Evolutionary conservation across 1,284 basidiomycete genomes (phyloP).

Genomic region (Psilocybe mexicana): DNA sequence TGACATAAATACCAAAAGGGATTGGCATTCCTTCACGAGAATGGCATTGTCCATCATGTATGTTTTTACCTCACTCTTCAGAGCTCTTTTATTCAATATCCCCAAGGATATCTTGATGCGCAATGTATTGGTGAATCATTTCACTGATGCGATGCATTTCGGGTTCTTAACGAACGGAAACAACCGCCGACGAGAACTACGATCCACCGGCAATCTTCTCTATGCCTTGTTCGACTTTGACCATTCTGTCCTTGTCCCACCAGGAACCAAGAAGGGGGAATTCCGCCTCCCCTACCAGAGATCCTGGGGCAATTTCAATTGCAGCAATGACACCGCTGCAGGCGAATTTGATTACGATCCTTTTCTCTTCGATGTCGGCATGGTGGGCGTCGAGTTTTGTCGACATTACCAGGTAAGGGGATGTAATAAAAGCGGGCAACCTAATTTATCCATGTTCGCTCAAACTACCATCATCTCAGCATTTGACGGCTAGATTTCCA

Average conservation of each 20-base stretch:
- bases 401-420: conserved; percentile 11
- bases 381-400: conserved; percentile 21
- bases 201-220: background rate
- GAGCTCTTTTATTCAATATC: background rate
- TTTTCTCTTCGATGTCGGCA: conserved; percentile 29
- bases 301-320: conserved; percentile 9
- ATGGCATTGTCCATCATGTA: conserved; percentile 16
- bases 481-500: conserved; percentile 17
- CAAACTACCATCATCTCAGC: conserved; percentile 9
- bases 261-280: conserved; percentile 5
- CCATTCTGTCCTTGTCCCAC: conserved; percentile 19
- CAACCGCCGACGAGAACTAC: background rate
- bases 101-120: conserved; percentile 6
- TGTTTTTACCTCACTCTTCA: background rate
- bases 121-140: conserved; percentile 13
- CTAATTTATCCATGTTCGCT: too few species aligned
- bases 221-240: conserved; percentile 17
- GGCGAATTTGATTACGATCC: conserved; percentile 32
- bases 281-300: conserved; percentile 9
- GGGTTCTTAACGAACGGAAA: background rate
- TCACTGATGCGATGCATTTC: background rate
- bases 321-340: conserved; percentile 16
- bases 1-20: conserved; percentile 1
- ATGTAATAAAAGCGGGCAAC: too few species aligned
- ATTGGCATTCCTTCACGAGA: conserved; percentile 9